phyloP scores from a whole-genome alignment of 106 monocot species.

The Allium sativum region DNA sequence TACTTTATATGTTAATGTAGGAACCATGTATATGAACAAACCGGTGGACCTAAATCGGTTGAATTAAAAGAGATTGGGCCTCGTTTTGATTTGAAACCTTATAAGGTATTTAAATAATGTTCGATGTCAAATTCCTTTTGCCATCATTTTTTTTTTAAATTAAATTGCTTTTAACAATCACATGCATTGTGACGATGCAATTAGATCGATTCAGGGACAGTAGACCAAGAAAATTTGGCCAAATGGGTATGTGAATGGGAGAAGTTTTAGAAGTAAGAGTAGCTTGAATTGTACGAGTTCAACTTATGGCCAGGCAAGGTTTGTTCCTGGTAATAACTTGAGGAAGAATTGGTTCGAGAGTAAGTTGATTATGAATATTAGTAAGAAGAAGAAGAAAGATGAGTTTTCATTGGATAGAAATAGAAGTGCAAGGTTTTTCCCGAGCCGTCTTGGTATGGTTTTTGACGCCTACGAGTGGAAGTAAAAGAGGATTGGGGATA shows the following conservation, averaged over 20 bases:
- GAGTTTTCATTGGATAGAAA: conserved; percentile 56
- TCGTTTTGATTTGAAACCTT: conserved; percentile 77
- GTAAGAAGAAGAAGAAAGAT: conserved; percentile 30
- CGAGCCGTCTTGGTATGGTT: conserved; percentile 48
- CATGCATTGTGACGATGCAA: background rate
- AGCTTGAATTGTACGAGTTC: conserved; percentile 55
- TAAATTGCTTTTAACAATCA: background rate
- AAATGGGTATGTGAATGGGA: conserved; percentile 11
- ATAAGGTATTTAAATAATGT: conserved; percentile 37
- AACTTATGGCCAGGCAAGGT: conserved; percentile 16
- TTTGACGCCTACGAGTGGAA: conserved; percentile 48
- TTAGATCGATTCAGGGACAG: conserved; percentile 80
- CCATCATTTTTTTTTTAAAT: background rate
- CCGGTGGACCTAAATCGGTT: conserved; percentile 74
- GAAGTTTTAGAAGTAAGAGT: conserved; percentile 54
- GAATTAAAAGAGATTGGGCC: conserved; percentile 93
- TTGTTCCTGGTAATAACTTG: conserved; percentile 8
- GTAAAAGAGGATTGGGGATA: conserved; percentile 19
- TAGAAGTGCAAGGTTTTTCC: conserved; percentile 62
- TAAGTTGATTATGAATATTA: background rate
- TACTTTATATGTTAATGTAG: conserved; percentile 19
- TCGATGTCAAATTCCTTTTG: background rate
- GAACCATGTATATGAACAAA: conserved; percentile 88
- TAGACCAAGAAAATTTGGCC: conserved; percentile 74
- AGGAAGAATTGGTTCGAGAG: conserved; percentile 33